A percentile compares a stretch with the other conserved stretches of the same genome.
Evolutionary conservation across 2,329 filamentous ascomycete genomes (phyloP).

Genomic region (Fusarium robinianum): DNA sequence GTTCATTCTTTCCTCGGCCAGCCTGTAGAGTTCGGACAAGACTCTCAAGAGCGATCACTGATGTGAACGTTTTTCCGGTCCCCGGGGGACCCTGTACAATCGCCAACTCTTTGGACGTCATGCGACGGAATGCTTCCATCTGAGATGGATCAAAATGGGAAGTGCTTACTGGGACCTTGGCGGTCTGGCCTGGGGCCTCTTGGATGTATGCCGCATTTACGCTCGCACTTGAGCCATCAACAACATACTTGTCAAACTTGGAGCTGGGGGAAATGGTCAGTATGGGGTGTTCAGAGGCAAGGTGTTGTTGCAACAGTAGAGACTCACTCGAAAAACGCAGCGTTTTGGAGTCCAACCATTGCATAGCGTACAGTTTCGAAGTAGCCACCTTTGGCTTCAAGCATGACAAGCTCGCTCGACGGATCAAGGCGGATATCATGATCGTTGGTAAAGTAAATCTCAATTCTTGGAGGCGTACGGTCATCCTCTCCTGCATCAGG

Average conservation of each 20-base stretch:
- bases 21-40: slow-evolving; percentile 58
- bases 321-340: slow-evolving; percentile 56
- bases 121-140: slow-evolving; percentile 66
- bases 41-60: slow-evolving; percentile 65
- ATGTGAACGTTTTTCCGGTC: slow-evolving; percentile 79
- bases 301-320: slow-evolving; percentile 19
- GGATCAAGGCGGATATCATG: slow-evolving; percentile 70
- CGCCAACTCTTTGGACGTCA: slow-evolving; percentile 72
- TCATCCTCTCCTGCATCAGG: slow-evolving; percentile 23
- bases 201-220: slow-evolving; percentile 39
- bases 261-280: slow-evolving; percentile 47
- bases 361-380: slow-evolving; percentile 78
- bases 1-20: slow-evolving; percentile 44
- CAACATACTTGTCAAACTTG: slow-evolving; percentile 65
- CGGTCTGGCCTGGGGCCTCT: not conserved
- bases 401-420: slow-evolving; percentile 72
- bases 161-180: not conserved
- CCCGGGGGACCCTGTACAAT: slow-evolving; percentile 84
- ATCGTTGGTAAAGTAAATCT: slow-evolving; percentile 70
- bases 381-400: slow-evolving; percentile 74
- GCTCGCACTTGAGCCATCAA: slow-evolving; percentile 48
- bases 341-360: slow-evolving; percentile 71
- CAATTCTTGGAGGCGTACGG: slow-evolving; percentile 66
- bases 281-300: not conserved
- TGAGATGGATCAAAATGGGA: slow-evolving; percentile 71